phyloP scores from a whole-genome alignment of 352 stramenopile species.

The Globisporangium megalacanthum region DNA sequence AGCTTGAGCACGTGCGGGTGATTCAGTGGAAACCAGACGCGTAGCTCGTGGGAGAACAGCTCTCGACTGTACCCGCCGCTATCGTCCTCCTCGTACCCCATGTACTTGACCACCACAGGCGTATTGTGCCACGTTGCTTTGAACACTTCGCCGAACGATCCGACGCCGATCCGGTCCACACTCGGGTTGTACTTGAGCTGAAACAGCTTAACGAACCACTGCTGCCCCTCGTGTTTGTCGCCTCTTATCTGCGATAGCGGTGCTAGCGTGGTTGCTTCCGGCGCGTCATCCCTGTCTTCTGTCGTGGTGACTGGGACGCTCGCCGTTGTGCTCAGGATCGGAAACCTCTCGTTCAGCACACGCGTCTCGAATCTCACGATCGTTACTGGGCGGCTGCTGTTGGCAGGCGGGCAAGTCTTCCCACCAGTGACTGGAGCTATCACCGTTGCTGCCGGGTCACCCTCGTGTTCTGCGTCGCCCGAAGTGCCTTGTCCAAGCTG shows the following conservation, averaged over 20 bases:
- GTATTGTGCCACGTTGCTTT: neutral
- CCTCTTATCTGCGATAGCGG: no score
- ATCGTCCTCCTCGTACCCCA: neutral
- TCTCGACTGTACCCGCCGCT: neutral
- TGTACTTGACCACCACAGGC: conserved; percentile 5
- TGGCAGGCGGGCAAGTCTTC: no score
- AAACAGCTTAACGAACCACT: conserved; percentile 4
- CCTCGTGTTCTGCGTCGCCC: no score
- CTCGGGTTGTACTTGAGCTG: neutral
- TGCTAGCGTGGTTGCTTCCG: no score
- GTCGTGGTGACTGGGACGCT: no score
- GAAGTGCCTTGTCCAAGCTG: no score
- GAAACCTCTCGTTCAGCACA: neutral
- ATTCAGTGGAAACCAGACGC: conserved; percentile 1
- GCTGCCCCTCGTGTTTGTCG: neutral
- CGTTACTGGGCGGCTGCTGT: neutral
- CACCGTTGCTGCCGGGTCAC: no score
- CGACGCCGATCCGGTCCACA: neutral
- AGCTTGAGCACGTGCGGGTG: conserved; percentile 4
- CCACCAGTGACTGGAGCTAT: no score
- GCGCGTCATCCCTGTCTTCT: no score
- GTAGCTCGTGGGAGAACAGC: neutral
- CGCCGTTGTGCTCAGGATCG: neutral
- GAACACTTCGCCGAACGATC: no score
- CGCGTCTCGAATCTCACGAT: neutral